Conservation (phyloP, 2,329 filamentous ascomycete species). For the Colletotrichum tofieldiae region DNA sequence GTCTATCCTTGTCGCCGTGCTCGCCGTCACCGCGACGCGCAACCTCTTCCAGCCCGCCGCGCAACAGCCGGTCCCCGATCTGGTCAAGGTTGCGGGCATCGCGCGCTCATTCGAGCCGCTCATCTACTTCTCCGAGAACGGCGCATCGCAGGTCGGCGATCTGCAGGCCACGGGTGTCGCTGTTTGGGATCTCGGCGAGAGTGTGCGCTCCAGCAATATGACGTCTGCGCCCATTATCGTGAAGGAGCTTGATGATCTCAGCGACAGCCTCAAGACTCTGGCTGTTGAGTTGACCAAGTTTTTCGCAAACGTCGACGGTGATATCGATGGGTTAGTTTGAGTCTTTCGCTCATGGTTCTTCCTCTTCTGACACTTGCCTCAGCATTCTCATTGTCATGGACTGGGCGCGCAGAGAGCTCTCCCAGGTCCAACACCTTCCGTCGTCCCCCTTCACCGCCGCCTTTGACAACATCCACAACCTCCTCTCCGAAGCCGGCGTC, state of each 20-base stretch:
- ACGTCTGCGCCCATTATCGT: conserved; percentile 90
- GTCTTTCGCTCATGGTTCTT: conserved; percentile 24
- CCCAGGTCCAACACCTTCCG: conserved; percentile 75
- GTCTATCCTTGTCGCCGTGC: conserved; percentile 72
- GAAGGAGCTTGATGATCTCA: conserved; percentile 86
- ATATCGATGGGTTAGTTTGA: conserved; percentile 81
- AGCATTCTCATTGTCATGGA: conserved; percentile 96
- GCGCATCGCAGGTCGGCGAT: conserved; percentile 87
- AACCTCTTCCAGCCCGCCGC: conserved; percentile 78
- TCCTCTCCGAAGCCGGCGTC: conserved; percentile 77
- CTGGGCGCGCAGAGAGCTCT: conserved; percentile 90
- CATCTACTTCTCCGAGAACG: conserved; percentile 94
- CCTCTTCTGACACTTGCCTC: conserved; percentile 20
- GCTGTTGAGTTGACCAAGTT: conserved; percentile 91
- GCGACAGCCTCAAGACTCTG: conserved; percentile 87
- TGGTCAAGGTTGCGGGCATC: conserved; percentile 91
- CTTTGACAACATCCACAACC: conserved; percentile 87
- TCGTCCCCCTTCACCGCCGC: conserved; percentile 77
- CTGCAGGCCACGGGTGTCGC: conserved; percentile 93
- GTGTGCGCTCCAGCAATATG: conserved; percentile 90
- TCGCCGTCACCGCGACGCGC: conserved; percentile 77
- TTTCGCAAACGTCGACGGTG: conserved; percentile 93
- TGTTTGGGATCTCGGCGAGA: conserved; percentile 95
- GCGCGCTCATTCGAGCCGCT: conserved; percentile 94
- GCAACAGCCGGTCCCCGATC: conserved; percentile 80